phyloP scores from a whole-genome alignment of 345 rosid genomes.

The Murraya paniculata region DNA sequence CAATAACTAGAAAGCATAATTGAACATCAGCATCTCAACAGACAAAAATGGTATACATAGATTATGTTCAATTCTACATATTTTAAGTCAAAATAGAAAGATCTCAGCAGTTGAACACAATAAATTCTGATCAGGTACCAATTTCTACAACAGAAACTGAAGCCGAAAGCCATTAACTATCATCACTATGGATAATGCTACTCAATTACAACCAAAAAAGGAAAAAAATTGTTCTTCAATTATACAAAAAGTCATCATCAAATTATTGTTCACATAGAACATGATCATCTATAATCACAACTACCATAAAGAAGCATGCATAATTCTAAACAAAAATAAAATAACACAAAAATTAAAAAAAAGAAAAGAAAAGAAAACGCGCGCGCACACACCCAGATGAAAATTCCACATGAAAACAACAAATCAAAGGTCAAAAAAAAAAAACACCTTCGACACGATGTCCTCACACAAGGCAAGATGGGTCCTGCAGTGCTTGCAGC shows the following conservation, averaged over 20 bases:
- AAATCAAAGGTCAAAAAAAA: constrained; percentile 4
- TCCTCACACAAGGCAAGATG: constrained; percentile 79
- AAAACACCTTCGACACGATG: constrained; percentile 74
- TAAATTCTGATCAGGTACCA: not conserved
- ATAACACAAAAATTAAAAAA: constrained; percentile 2
- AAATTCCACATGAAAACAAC: constrained; percentile 15
- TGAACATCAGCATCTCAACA: not conserved
- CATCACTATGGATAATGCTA: not conserved
- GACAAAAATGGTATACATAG: not conserved
- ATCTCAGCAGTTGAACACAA: not conserved
- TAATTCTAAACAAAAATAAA: not conserved
- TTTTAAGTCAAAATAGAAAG: not conserved
- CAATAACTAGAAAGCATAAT: not conserved
- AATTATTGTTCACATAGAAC: not conserved
- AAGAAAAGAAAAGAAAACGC: too few relatives aligned
- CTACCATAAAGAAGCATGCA: not conserved
- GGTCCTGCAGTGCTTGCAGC: constrained; percentile 92
- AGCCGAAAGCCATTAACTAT: not conserved
- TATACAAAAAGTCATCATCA: not conserved
- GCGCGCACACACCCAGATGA: constrained; percentile 23
- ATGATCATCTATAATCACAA: constrained; percentile 2
- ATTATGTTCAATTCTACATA: not conserved
- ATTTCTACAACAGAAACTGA: not conserved
- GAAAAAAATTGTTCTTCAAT: not conserved
- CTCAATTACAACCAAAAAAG: not conserved